Base-by-base conservation (phyloP, 768 basidiomycete genomes). In the Psilocybe subaeruginosa region DNA sequence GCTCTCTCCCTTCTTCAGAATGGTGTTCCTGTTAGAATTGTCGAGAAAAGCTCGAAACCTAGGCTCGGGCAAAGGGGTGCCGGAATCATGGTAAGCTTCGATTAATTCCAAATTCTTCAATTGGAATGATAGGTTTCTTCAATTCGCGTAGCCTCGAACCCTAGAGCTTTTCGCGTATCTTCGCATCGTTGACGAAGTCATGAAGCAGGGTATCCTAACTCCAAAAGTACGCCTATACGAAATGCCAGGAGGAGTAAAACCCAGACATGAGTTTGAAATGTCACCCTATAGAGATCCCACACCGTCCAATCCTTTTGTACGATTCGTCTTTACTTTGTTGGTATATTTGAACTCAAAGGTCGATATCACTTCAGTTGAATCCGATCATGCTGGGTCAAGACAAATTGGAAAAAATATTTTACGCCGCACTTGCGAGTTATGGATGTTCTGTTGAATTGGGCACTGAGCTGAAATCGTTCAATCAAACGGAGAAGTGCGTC, bases 21-120 rank as follows among this genome's bases (percentile, higher is more conserved):
- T 68, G 76, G 78, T 4, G 69, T 85, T 16, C 74, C 80, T 8
- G 78, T 86, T 6, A 80, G 82, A 17, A 77, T 87, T 29, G 79
- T 86, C 49, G 80, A 86, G 59, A 82, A 82, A 62, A 77, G 76
- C 53, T 65, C 71, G 0, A 54, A 71, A 0, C 72, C 75, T 8
- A 73, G 69, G 12, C 63, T 76, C 14, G 78, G 78, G 2, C 75
- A 79, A 59, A 76, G 81, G 2, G 76, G 74, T 3, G 70, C 69
- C 3, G 79, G 72, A 3, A 63, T 83, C 29, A 78, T 77, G 74
- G 80, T 78, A 43, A 37, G 72, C 30, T 29, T 14, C 23, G 37
- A 50, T 6, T 4, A 27, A 29, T 37, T 41, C 33, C 35, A 23
- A 35, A 29, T 43, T 14, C n/a, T 30, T 2, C n/a, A 1, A 46